phyloP scores from a whole-genome alignment of 192 early-diverging fungal species.

The Dissophora ornata region DNA sequence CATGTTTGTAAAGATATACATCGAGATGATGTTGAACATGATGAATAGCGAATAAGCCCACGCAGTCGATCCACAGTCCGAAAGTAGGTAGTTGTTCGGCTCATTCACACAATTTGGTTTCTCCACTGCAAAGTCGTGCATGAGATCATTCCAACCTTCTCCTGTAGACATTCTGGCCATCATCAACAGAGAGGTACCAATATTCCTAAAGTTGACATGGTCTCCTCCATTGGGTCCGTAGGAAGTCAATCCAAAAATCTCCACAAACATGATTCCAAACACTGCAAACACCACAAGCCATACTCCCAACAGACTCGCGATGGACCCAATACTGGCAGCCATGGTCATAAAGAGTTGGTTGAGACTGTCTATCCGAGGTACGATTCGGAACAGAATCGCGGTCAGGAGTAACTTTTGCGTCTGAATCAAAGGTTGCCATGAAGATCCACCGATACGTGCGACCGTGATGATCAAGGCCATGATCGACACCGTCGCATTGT shows the following conservation, averaged over 20 bases:
- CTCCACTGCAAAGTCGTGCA: conserved; percentile 70
- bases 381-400: conserved; percentile 66
- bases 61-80: conserved; percentile 65
- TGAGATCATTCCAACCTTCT: conserved; percentile 71
- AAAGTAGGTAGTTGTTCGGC: conserved; percentile 54
- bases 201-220: conserved; percentile 66
- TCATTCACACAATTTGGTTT: conserved; percentile 61
- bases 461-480: conserved; percentile 40
- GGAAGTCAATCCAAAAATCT: conserved; percentile 69
- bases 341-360: conserved; percentile 72
- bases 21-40: conserved; percentile 72
- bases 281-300: conserved; percentile 69
- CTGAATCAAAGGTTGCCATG: conserved; percentile 54
- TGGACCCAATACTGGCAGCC: conserved; percentile 59
- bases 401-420: conserved; percentile 68
- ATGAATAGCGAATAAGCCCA: conserved; percentile 70
- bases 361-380: conserved; percentile 65
- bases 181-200: conserved; percentile 57
- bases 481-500: conserved; percentile 76
- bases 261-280: conserved; percentile 70
- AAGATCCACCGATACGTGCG: conserved; percentile 20
- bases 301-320: conserved; percentile 66
- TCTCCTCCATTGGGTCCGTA: conserved; percentile 59
- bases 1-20: conserved; percentile 74
- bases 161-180: conserved; percentile 68